Percentiles rank a stretch among this genome's conserved stretches.
These are phyloP conservation scores for Fusarium dimerum DNA, from an alignment of 2,329 filamentous ascomycete species.

Conservation along the genomic window DNA sequence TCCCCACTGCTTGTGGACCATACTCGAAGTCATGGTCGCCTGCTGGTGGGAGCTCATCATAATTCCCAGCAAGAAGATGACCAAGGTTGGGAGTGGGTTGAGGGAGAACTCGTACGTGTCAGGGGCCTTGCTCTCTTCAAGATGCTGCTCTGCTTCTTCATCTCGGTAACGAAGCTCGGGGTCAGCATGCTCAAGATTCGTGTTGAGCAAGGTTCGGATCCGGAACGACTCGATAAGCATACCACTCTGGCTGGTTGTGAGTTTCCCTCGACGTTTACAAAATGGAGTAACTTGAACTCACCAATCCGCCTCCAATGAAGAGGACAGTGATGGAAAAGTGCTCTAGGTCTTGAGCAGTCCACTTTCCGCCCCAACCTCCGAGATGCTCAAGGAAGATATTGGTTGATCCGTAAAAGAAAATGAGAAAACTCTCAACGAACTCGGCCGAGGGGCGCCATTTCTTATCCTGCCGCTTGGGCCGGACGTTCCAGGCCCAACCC, in stretches of 20 bases:
- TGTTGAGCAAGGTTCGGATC: slow-evolving; percentile 68
- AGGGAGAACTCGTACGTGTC: slow-evolving; percentile 72
- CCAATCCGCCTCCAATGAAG: slow-evolving; percentile 89
- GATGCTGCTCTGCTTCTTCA: slow-evolving; percentile 50
- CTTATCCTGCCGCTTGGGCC: slow-evolving; percentile 58
- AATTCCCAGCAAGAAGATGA: slow-evolving; percentile 83
- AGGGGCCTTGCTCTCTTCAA: slow-evolving; percentile 46
- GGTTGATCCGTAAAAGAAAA: slow-evolving; percentile 84
- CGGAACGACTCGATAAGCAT: slow-evolving; percentile 80
- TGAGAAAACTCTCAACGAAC: slow-evolving; percentile 85
- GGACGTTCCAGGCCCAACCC: slow-evolving; percentile 94
- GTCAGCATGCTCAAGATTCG: slow-evolving; percentile 43
- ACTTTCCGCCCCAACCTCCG: slow-evolving; percentile 67
- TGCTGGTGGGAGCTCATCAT: slow-evolving; percentile 97
- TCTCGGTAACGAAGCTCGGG: slow-evolving; percentile 38
- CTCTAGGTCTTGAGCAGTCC: slow-evolving; percentile 81
- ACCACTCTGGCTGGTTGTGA: slow-evolving; percentile 57
- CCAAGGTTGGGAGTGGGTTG: slow-evolving; percentile 84
- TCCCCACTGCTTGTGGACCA: slow-evolving; percentile 95
- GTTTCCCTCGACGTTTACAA: background rate
- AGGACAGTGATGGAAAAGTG: slow-evolving; percentile 91
- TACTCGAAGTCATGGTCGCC: slow-evolving; percentile 77
- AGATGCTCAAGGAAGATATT: slow-evolving; percentile 95
- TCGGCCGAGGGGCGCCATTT: slow-evolving; percentile 79
- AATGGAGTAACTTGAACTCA: slow-evolving; percentile 44